phyloP scores from a whole-genome alignment of 2,329 filamentous ascomycete genomes.

The Colletotrichum spaethianum region DNA sequence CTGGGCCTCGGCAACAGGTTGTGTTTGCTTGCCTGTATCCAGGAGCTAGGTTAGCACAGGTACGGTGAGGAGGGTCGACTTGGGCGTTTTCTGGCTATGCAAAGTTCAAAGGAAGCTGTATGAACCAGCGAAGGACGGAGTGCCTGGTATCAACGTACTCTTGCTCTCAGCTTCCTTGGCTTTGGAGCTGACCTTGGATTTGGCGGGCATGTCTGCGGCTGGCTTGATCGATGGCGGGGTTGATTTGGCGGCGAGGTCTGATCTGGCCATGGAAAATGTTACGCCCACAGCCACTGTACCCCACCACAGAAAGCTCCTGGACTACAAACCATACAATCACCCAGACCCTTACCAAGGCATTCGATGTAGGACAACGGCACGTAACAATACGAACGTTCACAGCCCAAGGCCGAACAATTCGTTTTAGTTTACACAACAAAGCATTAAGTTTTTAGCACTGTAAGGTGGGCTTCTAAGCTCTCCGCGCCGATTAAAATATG shows the following conservation, averaged over 20 bases:
- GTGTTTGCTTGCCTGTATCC: conserved; percentile 46
- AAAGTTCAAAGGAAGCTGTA: not conserved
- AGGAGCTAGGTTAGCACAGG: conserved; percentile 1
- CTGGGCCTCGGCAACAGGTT: conserved; percentile 43
- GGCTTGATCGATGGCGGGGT: conserved; percentile 41
- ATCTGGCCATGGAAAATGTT: conserved; percentile 33
- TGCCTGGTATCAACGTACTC: conserved; percentile 37
- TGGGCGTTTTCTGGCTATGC: not conserved
- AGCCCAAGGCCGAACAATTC: not conserved
- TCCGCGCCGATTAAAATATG: conserved; percentile 22
- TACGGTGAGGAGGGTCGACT: conserved; percentile 29
- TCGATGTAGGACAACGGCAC: not conserved
- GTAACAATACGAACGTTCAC: not conserved
- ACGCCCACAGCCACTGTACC: conserved; percentile 26
- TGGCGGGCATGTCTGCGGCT: conserved; percentile 52
- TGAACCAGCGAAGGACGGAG: conserved; percentile 34
- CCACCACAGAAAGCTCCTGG: conserved; percentile 24
- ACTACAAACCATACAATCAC: not conserved
- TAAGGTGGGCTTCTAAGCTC: conserved; percentile 27
- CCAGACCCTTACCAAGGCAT: not conserved
- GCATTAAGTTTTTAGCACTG: conserved; percentile 28
- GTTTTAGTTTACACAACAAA: not conserved
- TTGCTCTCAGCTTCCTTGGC: conserved; percentile 44
- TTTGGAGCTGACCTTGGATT: conserved; percentile 54
- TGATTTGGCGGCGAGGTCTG: conserved; percentile 32